Conservation (phyloP, 1,139 yeast species). For the Geotrichum carabidarum region DNA sequence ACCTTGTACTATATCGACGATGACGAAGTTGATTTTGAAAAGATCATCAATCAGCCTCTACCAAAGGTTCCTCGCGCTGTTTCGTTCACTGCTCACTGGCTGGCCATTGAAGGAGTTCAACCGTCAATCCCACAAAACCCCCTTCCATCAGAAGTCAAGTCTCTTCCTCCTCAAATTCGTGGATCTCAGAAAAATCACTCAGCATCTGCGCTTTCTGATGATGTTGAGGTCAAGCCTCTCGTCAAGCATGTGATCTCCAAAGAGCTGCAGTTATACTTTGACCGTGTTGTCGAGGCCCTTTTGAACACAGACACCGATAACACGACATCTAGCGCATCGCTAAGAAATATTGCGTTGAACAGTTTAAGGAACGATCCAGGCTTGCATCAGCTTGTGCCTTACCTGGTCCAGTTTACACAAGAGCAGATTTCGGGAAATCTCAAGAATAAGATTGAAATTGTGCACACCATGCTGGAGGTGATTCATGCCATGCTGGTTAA, state of each 20-base stretch:
- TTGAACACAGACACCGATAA: conserved; percentile 32
- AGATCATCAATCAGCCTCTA: conserved; percentile 84
- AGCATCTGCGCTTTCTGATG: conserved; percentile 40
- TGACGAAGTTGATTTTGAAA: conserved; percentile 91
- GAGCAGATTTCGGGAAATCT: conserved; percentile 91
- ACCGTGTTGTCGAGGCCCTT: conserved; percentile 79
- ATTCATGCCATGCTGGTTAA: conserved; percentile 80
- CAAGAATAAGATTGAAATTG: conserved; percentile 56
- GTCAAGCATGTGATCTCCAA: conserved; percentile 96
- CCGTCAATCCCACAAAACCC: conserved; percentile 98
- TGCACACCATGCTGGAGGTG: conserved; percentile 87
- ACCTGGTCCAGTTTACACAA: conserved; percentile 91
- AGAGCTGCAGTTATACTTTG: conserved; percentile 89
- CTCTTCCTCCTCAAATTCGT: conserved; percentile 42
- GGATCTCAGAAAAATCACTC: conserved; percentile 38
- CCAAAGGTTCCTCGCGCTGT: conserved; percentile 93
- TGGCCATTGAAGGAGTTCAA: conserved; percentile 97
- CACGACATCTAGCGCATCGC: conserved; percentile 42
- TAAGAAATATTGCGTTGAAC: conserved; percentile 74
- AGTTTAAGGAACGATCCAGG: conserved; percentile 92
- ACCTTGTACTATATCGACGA: conserved; percentile 87
- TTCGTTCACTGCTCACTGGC: conserved; percentile 95
- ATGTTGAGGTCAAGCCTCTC: conserved; percentile 80
- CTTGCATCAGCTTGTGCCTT: conserved; percentile 91
- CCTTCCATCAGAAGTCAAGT: conserved; percentile 49